A percentile compares a stretch with the other conserved stretches of the same genome.
Evolutionary conservation across 202 grass and related monocot species (phyloP).

Genomic region (Carex sylvatica): DNA sequence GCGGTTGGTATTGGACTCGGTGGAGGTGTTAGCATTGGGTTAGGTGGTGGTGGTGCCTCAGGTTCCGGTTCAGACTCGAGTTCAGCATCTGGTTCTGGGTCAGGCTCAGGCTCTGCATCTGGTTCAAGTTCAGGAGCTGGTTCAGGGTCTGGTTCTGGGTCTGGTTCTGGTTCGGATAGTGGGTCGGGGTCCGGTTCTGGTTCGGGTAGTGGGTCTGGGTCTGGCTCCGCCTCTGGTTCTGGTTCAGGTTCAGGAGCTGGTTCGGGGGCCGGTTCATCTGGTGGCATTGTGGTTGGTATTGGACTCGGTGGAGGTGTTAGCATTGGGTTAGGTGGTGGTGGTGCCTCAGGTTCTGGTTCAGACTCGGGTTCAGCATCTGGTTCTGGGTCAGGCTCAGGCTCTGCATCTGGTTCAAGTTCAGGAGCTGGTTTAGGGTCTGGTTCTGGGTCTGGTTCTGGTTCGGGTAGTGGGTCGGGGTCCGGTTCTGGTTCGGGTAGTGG

Average conservation of each 20-base stretch:
- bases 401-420: not conserved
- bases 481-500: slow-evolving; percentile 13
- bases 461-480: slow-evolving; percentile 5
- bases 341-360: slow-evolving; percentile 8
- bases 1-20: slow-evolving; percentile 28
- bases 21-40: slow-evolving; percentile 28
- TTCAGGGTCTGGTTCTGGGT: slow-evolving; percentile 18
- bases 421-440: slow-evolving; percentile 19
- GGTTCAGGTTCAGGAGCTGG: slow-evolving; percentile 25
- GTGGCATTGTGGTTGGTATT: slow-evolving; percentile 7
- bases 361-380: slow-evolving; percentile 27
- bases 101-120: slow-evolving; percentile 19
- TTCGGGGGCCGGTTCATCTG: slow-evolving; percentile 31
- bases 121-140: slow-evolving; percentile 2
- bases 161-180: not conserved
- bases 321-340: slow-evolving; percentile 22
- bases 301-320: slow-evolving; percentile 30
- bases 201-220: not conserved
- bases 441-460: not conserved
- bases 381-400: slow-evolving; percentile 32
- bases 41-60: not conserved
- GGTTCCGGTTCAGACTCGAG: slow-evolving; percentile 24
- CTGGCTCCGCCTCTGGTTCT: not conserved
- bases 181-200: slow-evolving; percentile 26
- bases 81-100: slow-evolving; percentile 26